phyloP scores from a whole-genome alignment of 495 filamentous ascomycete species.

The Hypomontagnella monticulosa region DNA sequence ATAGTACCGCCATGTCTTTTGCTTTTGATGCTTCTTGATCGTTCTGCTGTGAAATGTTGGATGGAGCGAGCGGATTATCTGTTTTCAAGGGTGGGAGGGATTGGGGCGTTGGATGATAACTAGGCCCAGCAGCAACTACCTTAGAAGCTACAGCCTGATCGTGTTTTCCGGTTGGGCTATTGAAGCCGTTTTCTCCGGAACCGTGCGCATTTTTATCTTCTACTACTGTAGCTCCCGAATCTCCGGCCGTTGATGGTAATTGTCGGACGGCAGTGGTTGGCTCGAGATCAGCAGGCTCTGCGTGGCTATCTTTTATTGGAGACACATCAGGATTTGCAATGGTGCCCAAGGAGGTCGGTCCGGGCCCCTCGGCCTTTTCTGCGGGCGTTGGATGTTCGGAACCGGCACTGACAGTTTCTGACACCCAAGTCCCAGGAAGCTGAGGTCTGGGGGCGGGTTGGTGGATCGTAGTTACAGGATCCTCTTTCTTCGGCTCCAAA shows the following conservation, averaged over 20 bases:
- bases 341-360: constrained; percentile 15
- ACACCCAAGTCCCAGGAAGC: constrained; percentile 73
- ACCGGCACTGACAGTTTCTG: constrained; percentile 59
- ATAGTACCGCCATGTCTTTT: constrained; percentile 19
- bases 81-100: constrained; percentile 38
- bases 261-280: constrained; percentile 36
- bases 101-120: constrained; percentile 26
- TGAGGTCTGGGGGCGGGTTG: constrained; percentile 57
- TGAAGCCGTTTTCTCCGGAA: constrained; percentile 2
- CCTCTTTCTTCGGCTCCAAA: constrained; percentile 22
- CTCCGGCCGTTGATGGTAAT: constrained; percentile 14
- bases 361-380: constrained; percentile 23
- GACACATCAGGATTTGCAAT: constrained; percentile 27
- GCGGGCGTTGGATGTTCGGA: constrained; percentile 38
- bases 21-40: neutral
- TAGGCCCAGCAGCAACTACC: constrained; percentile 29
- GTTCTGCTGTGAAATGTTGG: neutral
- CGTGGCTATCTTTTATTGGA: constrained; percentile 36
- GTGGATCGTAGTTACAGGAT: constrained; percentile 23
- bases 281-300: constrained; percentile 34
- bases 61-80: constrained; percentile 17
- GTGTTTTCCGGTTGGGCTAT: constrained; percentile 33
- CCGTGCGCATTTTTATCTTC: constrained; percentile 7
- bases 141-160: constrained; percentile 33
- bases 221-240: constrained; percentile 2